Conservation (phyloP, 352 stramenopile genomes). For the Globisporangium spinosum region DNA sequence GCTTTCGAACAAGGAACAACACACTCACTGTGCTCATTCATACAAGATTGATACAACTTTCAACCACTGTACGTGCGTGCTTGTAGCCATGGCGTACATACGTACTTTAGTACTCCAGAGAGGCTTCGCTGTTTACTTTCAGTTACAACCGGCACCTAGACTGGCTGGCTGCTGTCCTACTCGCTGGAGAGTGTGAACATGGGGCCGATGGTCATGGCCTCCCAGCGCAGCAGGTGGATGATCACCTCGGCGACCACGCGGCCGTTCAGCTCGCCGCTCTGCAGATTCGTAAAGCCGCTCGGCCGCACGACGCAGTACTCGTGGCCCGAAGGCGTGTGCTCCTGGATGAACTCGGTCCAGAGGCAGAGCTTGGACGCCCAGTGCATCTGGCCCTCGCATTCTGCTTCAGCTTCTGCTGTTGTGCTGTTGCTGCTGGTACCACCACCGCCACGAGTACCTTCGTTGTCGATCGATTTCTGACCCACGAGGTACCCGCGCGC, state of each 20-base stretch:
- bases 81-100: too few relatives aligned
- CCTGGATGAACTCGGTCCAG: constrained; percentile 15
- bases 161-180: background rate
- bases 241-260: constrained; percentile 53
- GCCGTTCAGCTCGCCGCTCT: constrained; percentile 12
- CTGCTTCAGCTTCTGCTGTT: background rate
- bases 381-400: constrained; percentile 13
- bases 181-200: constrained; percentile 26
- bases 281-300: constrained; percentile 12
- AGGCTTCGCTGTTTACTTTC: too few relatives aligned
- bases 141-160: too few relatives aligned
- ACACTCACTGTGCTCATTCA: too few relatives aligned
- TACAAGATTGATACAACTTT: too few relatives aligned
- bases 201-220: constrained; percentile 45
- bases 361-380: constrained; percentile 11
- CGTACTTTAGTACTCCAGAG: too few relatives aligned
- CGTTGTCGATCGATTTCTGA: constrained; percentile 28
- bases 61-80: too few relatives aligned
- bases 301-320: constrained; percentile 26
- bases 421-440: background rate
- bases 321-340: background rate
- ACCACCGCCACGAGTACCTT: background rate
- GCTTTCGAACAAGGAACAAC: too few relatives aligned
- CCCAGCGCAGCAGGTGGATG: constrained; percentile 50
- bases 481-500: constrained; percentile 36